These are phyloP conservation scores for Solanum ossicruentum DNA, from an alignment of 257 asterid species.

Conservation along the genomic window DNA sequence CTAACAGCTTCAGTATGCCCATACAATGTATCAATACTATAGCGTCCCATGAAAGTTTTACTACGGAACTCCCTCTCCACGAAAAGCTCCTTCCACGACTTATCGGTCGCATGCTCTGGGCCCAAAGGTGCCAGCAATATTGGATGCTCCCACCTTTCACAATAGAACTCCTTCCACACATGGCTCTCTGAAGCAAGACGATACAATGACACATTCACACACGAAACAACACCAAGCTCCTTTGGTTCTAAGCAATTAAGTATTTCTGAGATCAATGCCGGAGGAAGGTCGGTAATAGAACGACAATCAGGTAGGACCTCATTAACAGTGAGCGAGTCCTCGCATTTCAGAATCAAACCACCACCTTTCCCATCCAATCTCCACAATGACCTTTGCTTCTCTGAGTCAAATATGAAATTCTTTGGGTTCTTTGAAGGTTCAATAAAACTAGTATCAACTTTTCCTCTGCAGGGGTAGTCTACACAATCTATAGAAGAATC, in stretches of 20 bases:
- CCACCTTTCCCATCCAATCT: slow-evolving; percentile 20
- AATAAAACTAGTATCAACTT: slow-evolving; percentile 17
- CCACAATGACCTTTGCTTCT: slow-evolving; percentile 4
- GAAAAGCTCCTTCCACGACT: slow-evolving; percentile 83
- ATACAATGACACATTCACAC: slow-evolving; percentile 59
- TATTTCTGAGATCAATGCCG: slow-evolving; percentile 66
- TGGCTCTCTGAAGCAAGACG: slow-evolving; percentile 69
- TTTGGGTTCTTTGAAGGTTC: slow-evolving; percentile 1
- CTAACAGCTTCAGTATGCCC: slow-evolving; percentile 93
- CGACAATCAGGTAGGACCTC: slow-evolving; percentile 15
- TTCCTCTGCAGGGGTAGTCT: slow-evolving; percentile 13
- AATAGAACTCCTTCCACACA: slow-evolving; percentile 84
- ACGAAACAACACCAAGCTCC: slow-evolving; percentile 80
- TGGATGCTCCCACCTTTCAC: slow-evolving; percentile 91
- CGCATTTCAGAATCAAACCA: background rate
- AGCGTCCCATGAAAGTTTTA: slow-evolving; percentile 79
- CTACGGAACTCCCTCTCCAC: slow-evolving; percentile 89
- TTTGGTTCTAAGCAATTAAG: slow-evolving; percentile 73
- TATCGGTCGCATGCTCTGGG: slow-evolving; percentile 36
- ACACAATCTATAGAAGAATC: slow-evolving; percentile 17
- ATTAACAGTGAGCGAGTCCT: slow-evolving; percentile 7
- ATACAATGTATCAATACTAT: slow-evolving; percentile 55
- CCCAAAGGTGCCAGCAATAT: slow-evolving; percentile 20
- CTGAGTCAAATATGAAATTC: slow-evolving; percentile 12
- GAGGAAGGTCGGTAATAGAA: slow-evolving; percentile 72